Evolutionary conservation across 345 rosid species (phyloP).

Genomic region (sweet orange (Citrus sinensis)): DNA sequence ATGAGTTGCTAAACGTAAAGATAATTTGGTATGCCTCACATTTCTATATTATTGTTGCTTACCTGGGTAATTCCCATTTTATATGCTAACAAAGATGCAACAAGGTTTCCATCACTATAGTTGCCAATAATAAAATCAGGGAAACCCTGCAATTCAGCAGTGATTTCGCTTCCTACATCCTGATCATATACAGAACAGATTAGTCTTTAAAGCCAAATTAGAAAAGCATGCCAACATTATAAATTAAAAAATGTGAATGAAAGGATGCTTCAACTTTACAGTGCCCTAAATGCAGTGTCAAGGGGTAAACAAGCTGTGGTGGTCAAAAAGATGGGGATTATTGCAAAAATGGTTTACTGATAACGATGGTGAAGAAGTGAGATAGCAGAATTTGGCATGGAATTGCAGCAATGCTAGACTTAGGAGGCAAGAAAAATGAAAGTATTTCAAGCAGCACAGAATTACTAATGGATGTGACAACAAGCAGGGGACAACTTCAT

Average conservation of each 20-base stretch:
- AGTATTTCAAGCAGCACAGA: background rate
- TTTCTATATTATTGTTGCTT: slow-evolving; percentile 3
- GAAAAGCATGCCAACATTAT: slow-evolving; percentile 2
- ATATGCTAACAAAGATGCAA: slow-evolving; percentile 86
- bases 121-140: slow-evolving; percentile 97
- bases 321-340: background rate
- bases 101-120: slow-evolving; percentile 98
- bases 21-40: background rate
- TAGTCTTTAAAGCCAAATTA: background rate
- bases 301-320: background rate
- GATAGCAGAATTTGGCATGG: background rate
- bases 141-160: slow-evolving; percentile 74
- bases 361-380: background rate
- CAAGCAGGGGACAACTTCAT: background rate
- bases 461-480: background rate
- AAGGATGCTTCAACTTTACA: background rate
- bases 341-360: background rate
- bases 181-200: slow-evolving; percentile 26
- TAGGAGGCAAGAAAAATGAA: background rate
- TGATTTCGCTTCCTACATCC: slow-evolving; percentile 92
- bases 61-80: slow-evolving; percentile 97
- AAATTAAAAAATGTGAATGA: background rate
- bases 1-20: background rate
- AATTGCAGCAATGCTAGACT: background rate
- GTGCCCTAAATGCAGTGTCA: background rate